Evolutionary conservation across 148 eudicot genomes (phyloP), one percentile per base, ranked within the genome.

Genomic region (Gaultheria prostrata): DNA sequence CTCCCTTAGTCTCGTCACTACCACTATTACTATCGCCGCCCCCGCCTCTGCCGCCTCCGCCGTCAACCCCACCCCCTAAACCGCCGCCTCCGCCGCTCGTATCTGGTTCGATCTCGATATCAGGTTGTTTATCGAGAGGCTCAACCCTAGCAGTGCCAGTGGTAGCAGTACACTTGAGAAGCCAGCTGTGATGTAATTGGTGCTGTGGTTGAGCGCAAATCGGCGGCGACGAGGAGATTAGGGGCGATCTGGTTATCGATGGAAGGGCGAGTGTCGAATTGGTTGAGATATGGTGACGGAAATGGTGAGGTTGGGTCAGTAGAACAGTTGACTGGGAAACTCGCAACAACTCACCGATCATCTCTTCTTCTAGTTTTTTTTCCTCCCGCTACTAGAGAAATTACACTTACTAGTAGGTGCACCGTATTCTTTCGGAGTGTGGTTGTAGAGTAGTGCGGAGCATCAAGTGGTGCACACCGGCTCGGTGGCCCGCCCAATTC

Each of bases 21-120:
- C 84, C 86, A 21, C 78, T 85, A 24, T 84, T 86, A 28, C 82
- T 79, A 17, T 48, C 90, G 50, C 84, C 88, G 10, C 87, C 89
- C 4, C 87, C 90, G 13, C 89, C 92, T 11, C 89, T 92, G 0
- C 94, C 88, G n/a, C 76, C 88, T 45, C 12, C 71, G 3, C 71
- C 28, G 7, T 79, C 88, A 18, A 76, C 83, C 28, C n/a, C 86
- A 26, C 87, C 88, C 21, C 92, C 89, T 79, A 81, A 69, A 63
- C 88, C 88, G 79, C 86, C 94, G 79, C 84, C 94, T 49, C 92
- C 94, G 82, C 92, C 87, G 21, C 87, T 70, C 35, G 85, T 84
- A 51, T 91, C 95, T 2, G 85, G 91, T 61, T 77, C n/a, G 80
- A 77, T 77, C 39, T 77, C 63, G 10, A 30, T 51, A 7, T 15